Evolutionary conservation across 1,139 yeast genomes (phyloP), one percentile per base, ranked within the genome.

Genomic region (Kodamaea plutei): DNA sequence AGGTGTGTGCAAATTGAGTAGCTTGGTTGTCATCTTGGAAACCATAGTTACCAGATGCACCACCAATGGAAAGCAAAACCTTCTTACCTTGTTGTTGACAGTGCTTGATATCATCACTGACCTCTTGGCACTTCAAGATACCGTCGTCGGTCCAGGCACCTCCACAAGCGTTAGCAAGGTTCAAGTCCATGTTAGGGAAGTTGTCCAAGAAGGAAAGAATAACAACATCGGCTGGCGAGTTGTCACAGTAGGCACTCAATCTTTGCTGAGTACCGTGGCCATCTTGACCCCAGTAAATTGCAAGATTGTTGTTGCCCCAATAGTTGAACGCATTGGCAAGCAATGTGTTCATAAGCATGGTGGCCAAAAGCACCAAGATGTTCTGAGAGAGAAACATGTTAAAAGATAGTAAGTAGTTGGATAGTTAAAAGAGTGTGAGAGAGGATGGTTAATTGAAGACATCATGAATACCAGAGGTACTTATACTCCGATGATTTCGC

Each of bases 271-370:
- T 21, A 4, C 41, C 40, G 26, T 35, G 38, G 26, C 48, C 39
- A 28, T 44, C 45, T 25, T 47, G 52, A 21, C 52, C 52, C 50
- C 50, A 47, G 31, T 45, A 47, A 8, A 40, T 43, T 7, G 40
- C 50, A 8, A 45, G 36, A 19, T 34, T 34, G 19, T 26, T 26
- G 17, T 33, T 28, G 20, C 29, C 30, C 15, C 29, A 16, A 3
- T 29, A 13, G 11, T 27, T 19, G 30, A 34, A 33, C 24, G 43
- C 34, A 33, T 9, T 8, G 20, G 20, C n/a, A 18, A 18, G 20
- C 8, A 18, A 10, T 18, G 10, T 10, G 6, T 18, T 18, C 8
- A 18, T 18, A 6, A 18, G 20, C 20, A 18, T 8, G 10, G 10
- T 10, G 20, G 20, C 20, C n/a, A 18, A 18, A 5, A 18, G 20